Conservation (phyloP, 2,329 filamentous ascomycete genomes). For the Ophiostoma sp. region DNA sequence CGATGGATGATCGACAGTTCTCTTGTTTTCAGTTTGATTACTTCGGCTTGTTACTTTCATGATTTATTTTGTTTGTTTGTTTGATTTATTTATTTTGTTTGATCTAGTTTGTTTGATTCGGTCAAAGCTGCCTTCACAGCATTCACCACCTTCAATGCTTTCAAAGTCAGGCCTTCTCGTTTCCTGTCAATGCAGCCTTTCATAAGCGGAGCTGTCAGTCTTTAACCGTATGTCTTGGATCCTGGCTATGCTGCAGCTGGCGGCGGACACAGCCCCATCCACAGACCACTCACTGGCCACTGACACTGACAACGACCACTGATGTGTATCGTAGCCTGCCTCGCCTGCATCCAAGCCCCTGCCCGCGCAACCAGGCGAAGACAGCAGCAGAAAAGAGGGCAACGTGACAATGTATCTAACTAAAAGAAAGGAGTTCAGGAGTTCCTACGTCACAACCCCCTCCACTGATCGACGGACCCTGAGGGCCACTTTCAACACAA, state of each 20-base stretch:
- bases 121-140: too few species aligned
- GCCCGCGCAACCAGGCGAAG: not conserved
- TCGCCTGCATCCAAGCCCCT: not conserved
- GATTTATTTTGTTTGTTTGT: not conserved
- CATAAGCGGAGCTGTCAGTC: too few species aligned
- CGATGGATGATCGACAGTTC: not conserved
- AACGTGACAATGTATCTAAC: too few species aligned
- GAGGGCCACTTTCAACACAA: too few species aligned
- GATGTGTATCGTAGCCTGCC: too few species aligned
- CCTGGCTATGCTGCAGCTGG: conserved; percentile 2
- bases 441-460: too few species aligned
- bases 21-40: not conserved
- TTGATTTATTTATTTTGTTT: not conserved
- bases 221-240: not conserved
- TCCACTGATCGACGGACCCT: too few species aligned
- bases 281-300: not conserved
- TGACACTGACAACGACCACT: too few species aligned
- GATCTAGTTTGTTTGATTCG: not conserved
- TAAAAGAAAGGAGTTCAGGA: too few species aligned
- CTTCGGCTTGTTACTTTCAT: not conserved
- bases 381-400: not conserved
- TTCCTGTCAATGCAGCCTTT: too few species aligned
- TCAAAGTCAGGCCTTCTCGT: too few species aligned
- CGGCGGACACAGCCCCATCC: not conserved
- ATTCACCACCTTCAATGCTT: too few species aligned